Base-by-base conservation (phyloP, 768 basidiomycete species). In the Pholiota conissans region DNA sequence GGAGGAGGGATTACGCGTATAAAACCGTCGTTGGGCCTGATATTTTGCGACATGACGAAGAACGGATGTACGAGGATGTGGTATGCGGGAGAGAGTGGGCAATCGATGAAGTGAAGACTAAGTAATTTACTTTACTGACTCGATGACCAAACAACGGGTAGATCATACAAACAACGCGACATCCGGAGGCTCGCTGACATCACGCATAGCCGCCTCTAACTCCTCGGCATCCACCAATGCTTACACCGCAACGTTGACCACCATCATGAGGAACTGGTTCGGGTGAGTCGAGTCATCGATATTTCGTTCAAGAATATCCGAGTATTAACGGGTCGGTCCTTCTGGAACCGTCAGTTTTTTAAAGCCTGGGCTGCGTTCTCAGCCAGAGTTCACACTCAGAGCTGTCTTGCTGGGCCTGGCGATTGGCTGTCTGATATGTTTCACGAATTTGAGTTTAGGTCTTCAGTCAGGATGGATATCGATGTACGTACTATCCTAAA, bases 381-480 rank as follows among this genome's bases (percentile, higher is more conserved):
- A 76, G 27, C 73, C 77, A 22, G 78, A 79, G 64, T 74, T 79
- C 55, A 78, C 78, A 5, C 61, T 76, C 11, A 76, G 73, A 46
- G 93, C 95, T 1, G 87, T 95, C 1, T 46, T 82, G 22, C 78
- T 92, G 7, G 95, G 95, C 1, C 81, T 97, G 22, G 73, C 84
- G 11, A 94, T 96, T 55, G 94, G 95, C 20, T 89, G 89, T 62
- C 72, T 95, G 29, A 79, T 97, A 61, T 95, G 93, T 71, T 93
- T 95, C 71, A 97, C 95, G 27, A 98, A 98, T 69, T 77, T 95
- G 49, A 93, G 90, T 66, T 84, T 93, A 59, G 91, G 92, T 8
- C 79, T 95, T 3, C 91, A 93, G 71, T 92, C 92, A 1, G 92
- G 92, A 68, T 94, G 91, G 88, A 91, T 93, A 61, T 87, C 86